Conservation (phyloP, 1,284 basidiomycete species). For the Chalciporus sp. region DNA sequence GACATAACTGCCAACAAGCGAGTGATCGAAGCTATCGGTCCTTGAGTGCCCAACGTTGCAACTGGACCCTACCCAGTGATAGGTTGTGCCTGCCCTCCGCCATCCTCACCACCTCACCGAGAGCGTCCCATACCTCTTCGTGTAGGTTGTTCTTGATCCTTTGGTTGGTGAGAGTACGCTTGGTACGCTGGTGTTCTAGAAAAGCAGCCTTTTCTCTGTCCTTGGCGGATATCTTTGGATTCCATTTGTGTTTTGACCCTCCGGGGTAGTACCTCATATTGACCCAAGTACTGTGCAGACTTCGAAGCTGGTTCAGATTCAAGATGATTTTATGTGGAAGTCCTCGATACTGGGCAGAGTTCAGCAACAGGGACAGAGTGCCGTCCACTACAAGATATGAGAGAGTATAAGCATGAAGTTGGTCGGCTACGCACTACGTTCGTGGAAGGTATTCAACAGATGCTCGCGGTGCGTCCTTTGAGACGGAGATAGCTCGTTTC, state of each 20-base stretch:
- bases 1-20: not conserved
- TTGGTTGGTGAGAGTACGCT: conserved; percentile 13
- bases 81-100: conserved; percentile 34
- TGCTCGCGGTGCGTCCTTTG: conserved; percentile 37
- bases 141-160: conserved; percentile 21
- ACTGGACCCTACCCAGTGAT: conserved; percentile 31
- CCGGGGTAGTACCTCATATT: conserved; percentile 16
- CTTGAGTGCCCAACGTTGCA: conserved; percentile 29
- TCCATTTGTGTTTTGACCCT: conserved; percentile 43
- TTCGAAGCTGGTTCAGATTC: conserved; percentile 49
- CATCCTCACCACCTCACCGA: conserved; percentile 36
- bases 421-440: conserved; percentile 38
- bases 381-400: conserved; percentile 50
- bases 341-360: conserved; percentile 58
- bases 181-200: not conserved
- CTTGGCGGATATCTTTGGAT: conserved; percentile 39
- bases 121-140: conserved; percentile 35
- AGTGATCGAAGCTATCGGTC: conserved; percentile 1
- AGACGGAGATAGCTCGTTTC: conserved; percentile 24
- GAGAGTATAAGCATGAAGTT: not conserved
- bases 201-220: conserved; percentile 24
- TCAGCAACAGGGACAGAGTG: conserved; percentile 56
- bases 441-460: conserved; percentile 57
- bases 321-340: conserved; percentile 58
- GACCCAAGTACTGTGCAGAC: conserved; percentile 29